Evolutionary conservation across 805 yeast species (phyloP).

Genomic region (Groenewaldozyma tartarivorans): DNA sequence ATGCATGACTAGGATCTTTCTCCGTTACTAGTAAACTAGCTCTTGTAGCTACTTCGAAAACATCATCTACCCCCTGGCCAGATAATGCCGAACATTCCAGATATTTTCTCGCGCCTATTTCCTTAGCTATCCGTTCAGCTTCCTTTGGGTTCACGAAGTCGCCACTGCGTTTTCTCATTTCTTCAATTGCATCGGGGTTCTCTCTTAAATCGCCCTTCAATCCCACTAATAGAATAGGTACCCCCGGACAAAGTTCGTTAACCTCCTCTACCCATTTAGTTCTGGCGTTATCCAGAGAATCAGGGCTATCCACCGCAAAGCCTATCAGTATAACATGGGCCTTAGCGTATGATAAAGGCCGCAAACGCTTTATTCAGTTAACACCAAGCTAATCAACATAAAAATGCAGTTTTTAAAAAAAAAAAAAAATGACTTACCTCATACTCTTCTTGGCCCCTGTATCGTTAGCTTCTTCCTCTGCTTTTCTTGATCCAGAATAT

Average conservation of each 20-base stretch:
- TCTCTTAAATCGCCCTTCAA: slow-evolving; percentile 72
- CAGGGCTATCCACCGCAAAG: slow-evolving; percentile 76
- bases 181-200: slow-evolving; percentile 28
- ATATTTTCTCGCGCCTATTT: slow-evolving; percentile 74
- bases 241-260: slow-evolving; percentile 65
- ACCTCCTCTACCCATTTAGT: slow-evolving; percentile 87
- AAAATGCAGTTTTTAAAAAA: too few relatives aligned
- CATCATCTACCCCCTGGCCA: slow-evolving; percentile 92
- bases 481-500: too few relatives aligned
- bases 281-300: slow-evolving; percentile 72
- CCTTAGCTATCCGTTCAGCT: slow-evolving; percentile 63
- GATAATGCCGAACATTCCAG: slow-evolving; percentile 86
- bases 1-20: slow-evolving; percentile 10
- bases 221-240: slow-evolving; percentile 73
- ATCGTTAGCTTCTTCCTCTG: too few relatives aligned
- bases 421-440: slow-evolving; percentile 37
- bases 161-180: slow-evolving; percentile 40
- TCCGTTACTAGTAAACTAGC: slow-evolving; percentile 46
- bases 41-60: slow-evolving; percentile 84
- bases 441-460: slow-evolving; percentile 81
- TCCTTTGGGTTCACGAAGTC: slow-evolving; percentile 34
- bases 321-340: slow-evolving; percentile 83
- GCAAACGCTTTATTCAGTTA: too few relatives aligned
- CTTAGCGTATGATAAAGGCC: slow-evolving; percentile 80
- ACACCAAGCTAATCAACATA: too few relatives aligned